phyloP scores from a whole-genome alignment of 2,329 filamentous ascomycete genomes.

The Myriangium duriaei region DNA sequence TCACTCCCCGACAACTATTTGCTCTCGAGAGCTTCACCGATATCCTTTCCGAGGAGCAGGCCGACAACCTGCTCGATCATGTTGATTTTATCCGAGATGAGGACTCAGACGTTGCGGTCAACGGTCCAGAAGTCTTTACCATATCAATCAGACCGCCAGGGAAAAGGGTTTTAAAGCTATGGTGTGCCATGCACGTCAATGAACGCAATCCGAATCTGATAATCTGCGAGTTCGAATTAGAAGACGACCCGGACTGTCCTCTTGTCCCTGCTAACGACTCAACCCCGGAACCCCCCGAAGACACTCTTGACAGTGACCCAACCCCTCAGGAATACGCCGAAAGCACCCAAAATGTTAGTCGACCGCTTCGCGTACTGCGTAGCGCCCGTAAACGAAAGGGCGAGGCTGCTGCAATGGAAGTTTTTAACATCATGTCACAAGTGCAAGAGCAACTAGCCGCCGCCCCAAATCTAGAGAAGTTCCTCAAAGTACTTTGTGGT shows the following conservation, averaged over 20 bases:
- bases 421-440: slow-evolving; percentile 85
- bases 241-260: slow-evolving; percentile 60
- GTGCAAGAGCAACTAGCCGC: slow-evolving; percentile 75
- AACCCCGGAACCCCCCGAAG: slow-evolving; percentile 52
- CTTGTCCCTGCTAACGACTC: slow-evolving; percentile 47
- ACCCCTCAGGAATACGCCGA: slow-evolving; percentile 62
- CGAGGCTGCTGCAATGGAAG: slow-evolving; percentile 74
- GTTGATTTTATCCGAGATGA: slow-evolving; percentile 81
- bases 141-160: slow-evolving; percentile 54
- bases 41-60: slow-evolving; percentile 70
- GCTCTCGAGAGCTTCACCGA: slow-evolving; percentile 64
- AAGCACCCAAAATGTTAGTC: slow-evolving; percentile 63
- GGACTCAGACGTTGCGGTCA: slow-evolving; percentile 58
- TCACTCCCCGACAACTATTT: slow-evolving; percentile 65
- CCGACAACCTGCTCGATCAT: slow-evolving; percentile 72
- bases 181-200: slow-evolving; percentile 77
- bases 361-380: slow-evolving; percentile 62
- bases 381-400: slow-evolving; percentile 64
- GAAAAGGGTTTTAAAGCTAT: slow-evolving; percentile 52
- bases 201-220: slow-evolving; percentile 55
- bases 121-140: slow-evolving; percentile 79
- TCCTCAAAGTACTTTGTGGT: slow-evolving; percentile 71
- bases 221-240: slow-evolving; percentile 80
- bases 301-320: slow-evolving; percentile 61
- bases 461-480: slow-evolving; percentile 55